Percentiles rank a stretch among this genome's conserved stretches.
Conservation (phyloP, 805 yeast species). For the Metschnikowia baotianmanensis region DNA sequence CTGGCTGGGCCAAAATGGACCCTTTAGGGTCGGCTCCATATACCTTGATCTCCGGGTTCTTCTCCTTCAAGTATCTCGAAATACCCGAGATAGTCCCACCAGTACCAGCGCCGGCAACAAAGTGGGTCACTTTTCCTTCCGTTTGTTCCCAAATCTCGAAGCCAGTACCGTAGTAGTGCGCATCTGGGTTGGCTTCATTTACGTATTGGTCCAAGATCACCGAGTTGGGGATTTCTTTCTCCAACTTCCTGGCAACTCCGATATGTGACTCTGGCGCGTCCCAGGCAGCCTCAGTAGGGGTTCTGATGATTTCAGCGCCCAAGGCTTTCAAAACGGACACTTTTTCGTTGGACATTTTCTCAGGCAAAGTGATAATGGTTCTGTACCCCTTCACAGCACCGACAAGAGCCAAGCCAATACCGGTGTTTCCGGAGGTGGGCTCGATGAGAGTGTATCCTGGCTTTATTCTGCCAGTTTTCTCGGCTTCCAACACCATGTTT, state of each 20-base stretch:
- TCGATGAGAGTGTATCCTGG: slow-evolving; percentile 87
- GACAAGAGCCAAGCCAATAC: slow-evolving; percentile 82
- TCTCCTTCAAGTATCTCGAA: slow-evolving; percentile 70
- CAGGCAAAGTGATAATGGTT: slow-evolving; percentile 84
- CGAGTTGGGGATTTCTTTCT: slow-evolving; percentile 80
- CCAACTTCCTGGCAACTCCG: slow-evolving; percentile 79
- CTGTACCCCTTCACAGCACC: slow-evolving; percentile 88
- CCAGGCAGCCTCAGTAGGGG: slow-evolving; percentile 92
- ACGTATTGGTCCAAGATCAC: slow-evolving; percentile 82
- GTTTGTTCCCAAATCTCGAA: slow-evolving; percentile 83
- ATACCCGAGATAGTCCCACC: slow-evolving; percentile 98
- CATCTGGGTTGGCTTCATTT: slow-evolving; percentile 75
- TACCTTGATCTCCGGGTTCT: slow-evolving; percentile 57
- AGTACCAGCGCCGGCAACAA: slow-evolving; percentile 92
- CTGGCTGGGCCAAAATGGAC: slow-evolving; percentile 80
- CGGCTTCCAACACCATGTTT: slow-evolving; percentile 85
- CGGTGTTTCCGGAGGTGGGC: slow-evolving; percentile 90
- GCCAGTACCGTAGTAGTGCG: slow-evolving; percentile 84
- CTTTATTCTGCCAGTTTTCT: slow-evolving; percentile 68
- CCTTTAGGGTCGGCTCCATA: slow-evolving; percentile 88
- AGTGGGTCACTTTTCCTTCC: slow-evolving; percentile 62
- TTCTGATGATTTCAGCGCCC: slow-evolving; percentile 88
- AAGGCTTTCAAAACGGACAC: slow-evolving; percentile 84
- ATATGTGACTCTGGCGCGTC: slow-evolving; percentile 89
- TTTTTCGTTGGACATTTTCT: slow-evolving; percentile 89